Conservation (phyloP, 2,329 filamentous ascomycete species). For the Exophiala oligosperma region DNA sequence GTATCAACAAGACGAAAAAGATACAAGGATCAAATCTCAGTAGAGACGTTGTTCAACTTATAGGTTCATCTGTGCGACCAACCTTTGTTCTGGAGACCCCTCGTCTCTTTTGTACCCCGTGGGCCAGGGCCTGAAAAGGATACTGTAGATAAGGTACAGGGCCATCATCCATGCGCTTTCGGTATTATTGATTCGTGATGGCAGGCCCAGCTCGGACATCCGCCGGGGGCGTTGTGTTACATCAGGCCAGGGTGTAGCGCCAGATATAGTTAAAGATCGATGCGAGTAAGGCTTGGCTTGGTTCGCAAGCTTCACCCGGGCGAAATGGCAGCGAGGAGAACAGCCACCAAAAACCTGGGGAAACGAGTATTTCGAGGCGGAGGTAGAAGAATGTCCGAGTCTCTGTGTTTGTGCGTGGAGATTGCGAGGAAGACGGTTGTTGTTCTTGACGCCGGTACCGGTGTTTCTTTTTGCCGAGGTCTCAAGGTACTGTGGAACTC, state of each 20-base stretch:
- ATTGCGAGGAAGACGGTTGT: background rate
- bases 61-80: background rate
- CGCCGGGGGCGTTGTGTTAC: background rate
- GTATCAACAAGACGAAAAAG: background rate
- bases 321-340: too few species aligned
- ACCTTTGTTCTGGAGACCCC: constrained; percentile 4
- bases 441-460: constrained; percentile 5
- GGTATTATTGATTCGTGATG: background rate
- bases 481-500: background rate
- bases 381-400: constrained; percentile 22
- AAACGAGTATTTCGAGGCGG: constrained; percentile 1
- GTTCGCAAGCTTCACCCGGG: too few species aligned
- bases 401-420: background rate
- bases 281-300: background rate
- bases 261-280: background rate
- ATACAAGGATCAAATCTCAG: background rate
- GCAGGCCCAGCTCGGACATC: background rate
- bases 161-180: background rate
- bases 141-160: too few species aligned
- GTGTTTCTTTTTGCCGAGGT: constrained; percentile 16
- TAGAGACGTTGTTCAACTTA: background rate
- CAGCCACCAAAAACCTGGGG: background rate
- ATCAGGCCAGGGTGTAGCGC: background rate
- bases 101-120: constrained; percentile 5
- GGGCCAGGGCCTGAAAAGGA: background rate